phyloP scores from a whole-genome alignment of 1,139 yeast species.

The Pichia sp. region DNA sequence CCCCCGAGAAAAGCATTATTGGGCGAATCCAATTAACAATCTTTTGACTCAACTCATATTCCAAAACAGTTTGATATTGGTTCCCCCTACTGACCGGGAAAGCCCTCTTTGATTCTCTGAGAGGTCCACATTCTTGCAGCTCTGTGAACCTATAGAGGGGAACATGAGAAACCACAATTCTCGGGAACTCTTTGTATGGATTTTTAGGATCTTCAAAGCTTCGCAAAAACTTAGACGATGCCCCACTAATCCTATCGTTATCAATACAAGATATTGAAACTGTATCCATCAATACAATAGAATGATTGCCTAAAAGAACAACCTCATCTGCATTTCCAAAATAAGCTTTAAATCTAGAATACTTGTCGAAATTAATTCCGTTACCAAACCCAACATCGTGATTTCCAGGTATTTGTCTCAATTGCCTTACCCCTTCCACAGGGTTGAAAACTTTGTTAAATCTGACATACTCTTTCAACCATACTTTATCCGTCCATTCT shows the following conservation, averaged over 20 bases:
- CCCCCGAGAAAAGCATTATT: conserved; percentile 74
- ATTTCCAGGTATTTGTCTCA: conserved; percentile 76
- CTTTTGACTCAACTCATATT: conserved; percentile 50
- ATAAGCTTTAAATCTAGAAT: conserved; percentile 59
- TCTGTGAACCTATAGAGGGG: conserved; percentile 62
- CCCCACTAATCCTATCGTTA: conserved; percentile 38
- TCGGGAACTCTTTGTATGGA: conserved; percentile 43
- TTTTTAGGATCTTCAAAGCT: conserved; percentile 27
- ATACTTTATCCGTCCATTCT: conserved; percentile 66
- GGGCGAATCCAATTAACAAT: conserved; percentile 61
- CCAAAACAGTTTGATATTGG: conserved; percentile 75
- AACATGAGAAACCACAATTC: conserved; percentile 72
- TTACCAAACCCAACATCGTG: conserved; percentile 94
- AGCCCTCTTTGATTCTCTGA: conserved; percentile 56
- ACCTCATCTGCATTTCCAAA: conserved; percentile 68
- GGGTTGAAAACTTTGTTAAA: conserved; percentile 60
- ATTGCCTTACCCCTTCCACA: conserved; percentile 37
- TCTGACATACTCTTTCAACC: conserved; percentile 71
- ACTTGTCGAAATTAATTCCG: conserved; percentile 48
- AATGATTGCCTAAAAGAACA: conserved; percentile 64
- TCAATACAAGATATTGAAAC: conserved; percentile 63
- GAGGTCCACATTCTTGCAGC: conserved; percentile 58
- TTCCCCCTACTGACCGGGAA: conserved; percentile 70
- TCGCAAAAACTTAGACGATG: conserved; percentile 40
- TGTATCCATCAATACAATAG: conserved; percentile 72